phyloP scores from a whole-genome alignment of 176 grass and related monocot species.

The Lolium rigidum region DNA sequence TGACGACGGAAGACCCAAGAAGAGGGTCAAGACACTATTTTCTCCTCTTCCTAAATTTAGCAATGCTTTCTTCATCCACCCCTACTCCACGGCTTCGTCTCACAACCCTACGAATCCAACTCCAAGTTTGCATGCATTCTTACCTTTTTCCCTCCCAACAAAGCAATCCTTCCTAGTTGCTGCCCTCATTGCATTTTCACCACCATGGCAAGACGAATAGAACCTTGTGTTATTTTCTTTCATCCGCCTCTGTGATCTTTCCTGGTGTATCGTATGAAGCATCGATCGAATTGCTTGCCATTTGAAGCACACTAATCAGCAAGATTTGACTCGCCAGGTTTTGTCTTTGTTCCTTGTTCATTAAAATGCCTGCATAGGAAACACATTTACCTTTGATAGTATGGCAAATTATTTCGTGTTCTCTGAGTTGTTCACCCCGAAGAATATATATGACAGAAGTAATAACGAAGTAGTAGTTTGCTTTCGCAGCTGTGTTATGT shows the following conservation, averaged over 20 bases:
- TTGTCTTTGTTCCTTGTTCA: not conserved
- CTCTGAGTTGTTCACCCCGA: not conserved
- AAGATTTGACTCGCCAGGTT: conserved; percentile 35
- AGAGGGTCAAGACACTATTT: conserved; percentile 1
- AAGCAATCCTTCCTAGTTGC: conserved; percentile 39
- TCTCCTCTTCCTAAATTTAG: conserved; percentile 37
- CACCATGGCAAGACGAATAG: conserved; percentile 15
- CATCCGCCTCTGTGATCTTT: conserved; percentile 13
- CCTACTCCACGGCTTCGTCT: conserved; percentile 44
- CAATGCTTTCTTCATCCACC: conserved; percentile 10
- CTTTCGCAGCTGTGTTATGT: not conserved
- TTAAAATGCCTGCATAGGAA: not conserved
- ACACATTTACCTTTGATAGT: not conserved
- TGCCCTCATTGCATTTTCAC: conserved; percentile 20
- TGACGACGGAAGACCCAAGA: not conserved
- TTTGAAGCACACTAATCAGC: conserved; percentile 15
- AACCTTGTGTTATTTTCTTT: not conserved
- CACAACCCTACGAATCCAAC: conserved; percentile 51
- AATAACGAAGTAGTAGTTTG: not conserved
- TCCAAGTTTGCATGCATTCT: conserved; percentile 46
- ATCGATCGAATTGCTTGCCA: not conserved
- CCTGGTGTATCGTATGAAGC: conserved; percentile 33
- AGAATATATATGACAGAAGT: not conserved
- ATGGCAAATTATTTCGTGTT: not conserved
- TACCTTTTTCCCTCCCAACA: conserved; percentile 28